Evolutionary conservation across 805 yeast genomes (phyloP), one percentile per base, ranked within the genome.

Genomic region (Myxozyma neotropica): DNA sequence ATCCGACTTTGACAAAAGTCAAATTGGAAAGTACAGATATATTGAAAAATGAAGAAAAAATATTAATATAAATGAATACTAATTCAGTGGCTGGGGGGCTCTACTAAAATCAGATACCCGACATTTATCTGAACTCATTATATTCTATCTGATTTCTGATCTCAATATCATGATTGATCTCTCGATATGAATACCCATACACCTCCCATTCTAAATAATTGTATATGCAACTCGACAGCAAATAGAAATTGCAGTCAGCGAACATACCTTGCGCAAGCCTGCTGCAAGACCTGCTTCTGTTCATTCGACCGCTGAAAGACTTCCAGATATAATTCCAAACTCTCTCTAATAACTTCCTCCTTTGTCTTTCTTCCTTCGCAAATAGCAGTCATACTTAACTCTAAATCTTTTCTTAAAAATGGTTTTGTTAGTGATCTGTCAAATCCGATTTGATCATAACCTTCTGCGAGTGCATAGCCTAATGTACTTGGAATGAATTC

Each of bases 341-440:
- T 81, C 65, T 83, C 84, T 2, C 72, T 69, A 1, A 85, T 68
- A 0, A 90, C 94, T 12, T 76, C 78, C 2, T 75, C 75, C 66
- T 81, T 83, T 0, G 81, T 71, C 35, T 77, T 74, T 3, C 68
- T 65, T 0, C 97, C 97, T 0, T 80, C 79, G 54, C 92, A 87
- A 2, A 94, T 88, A 39, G 79, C 78, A 55, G 77, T 81, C 68
- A 94, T 76, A 50, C 83, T 81, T 15, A 71, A 75, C 69, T 94
- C 99, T 71, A 94, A 76, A 44, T 82, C 83, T 55, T 87, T 84
- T 56, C 99, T 77, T 60, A 94, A 74, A 67, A 88, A 88, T 3
- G 99, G 99, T 68, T 94, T 93, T 0, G 97, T 86, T 61, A 94
- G 77, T 0, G 93, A 85, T 59, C 79, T 75, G 67, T 90, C 91